Base-by-base conservation (phyloP, 768 basidiomycete species). In the Rhizopogon vinicolor region DNA sequence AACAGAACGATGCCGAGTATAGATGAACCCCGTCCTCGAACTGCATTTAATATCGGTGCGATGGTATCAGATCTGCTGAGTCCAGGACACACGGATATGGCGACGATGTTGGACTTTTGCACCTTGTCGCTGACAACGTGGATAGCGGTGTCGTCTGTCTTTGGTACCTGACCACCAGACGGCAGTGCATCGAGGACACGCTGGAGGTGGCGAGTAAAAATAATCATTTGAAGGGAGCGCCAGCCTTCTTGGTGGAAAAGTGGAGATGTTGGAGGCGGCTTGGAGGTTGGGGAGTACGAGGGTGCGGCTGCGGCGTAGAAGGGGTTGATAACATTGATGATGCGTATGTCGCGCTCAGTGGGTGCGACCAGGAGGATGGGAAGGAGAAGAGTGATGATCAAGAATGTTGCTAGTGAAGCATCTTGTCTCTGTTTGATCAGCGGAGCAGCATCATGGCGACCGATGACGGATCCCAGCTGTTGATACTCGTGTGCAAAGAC, bases 301-400 rank as follows among this genome's bases (percentile, higher is more conserved):
- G 80, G 77, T 3, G 82, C 74, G 0, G 91, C 87, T 1, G 94
- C 91, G 2, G 92, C 86, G 62, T 96, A 97, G 61, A 92, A 91
- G 2, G 93, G 93, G 56, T 93, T 93, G 65, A 95, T 80, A 41
- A 93, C 77, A 54, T 85, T 86, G 65, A 98, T 75, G 59, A 97
- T 82, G n/a, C 94, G 87, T 41, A 97, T 91, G 59, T 94, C 91
- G 37, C 93, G 80, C 65, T 94, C 93, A n/a, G 80, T 76, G 0
- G 93, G 93, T 0, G 90, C 87, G 25, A 89, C 83, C 14, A 97
- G 82, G 3, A 96, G 74, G 29, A 81, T 77, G 2, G 93, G 93
- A 0, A 96, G 78, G 0, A 97, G 77, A 6, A 91, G 75, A 1
- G 92, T 94, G 7, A 82, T 77, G 5, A 94, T 78, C 53, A 93